Percentiles rank a stretch among this genome's conserved stretches.
phyloP scores from a whole-genome alignment of 1,139 yeast genomes.

The Starmera stellimalicola region DNA sequence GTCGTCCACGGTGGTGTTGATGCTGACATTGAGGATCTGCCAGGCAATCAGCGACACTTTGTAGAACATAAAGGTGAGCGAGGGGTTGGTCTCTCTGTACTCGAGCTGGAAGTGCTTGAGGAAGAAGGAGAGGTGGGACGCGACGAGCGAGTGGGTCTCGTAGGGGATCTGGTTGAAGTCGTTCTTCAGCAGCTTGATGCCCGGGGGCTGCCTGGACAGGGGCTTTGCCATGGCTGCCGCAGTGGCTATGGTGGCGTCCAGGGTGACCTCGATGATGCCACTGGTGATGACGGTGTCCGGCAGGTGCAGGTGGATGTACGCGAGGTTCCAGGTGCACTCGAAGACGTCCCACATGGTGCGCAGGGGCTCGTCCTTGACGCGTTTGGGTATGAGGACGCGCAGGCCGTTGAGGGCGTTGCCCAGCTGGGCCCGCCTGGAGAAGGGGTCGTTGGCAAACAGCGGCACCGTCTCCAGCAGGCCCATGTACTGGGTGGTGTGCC shows the following conservation, averaged over 20 bases:
- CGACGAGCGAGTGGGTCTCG: constrained; percentile 1
- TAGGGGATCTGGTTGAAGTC: background rate
- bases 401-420: constrained; percentile 2
- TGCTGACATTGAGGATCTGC: constrained; percentile 1
- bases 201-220: background rate
- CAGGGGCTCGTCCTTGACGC: background rate
- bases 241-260: constrained; percentile 1
- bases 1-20: background rate
- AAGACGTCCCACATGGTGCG: constrained; percentile 3
- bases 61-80: constrained; percentile 2
- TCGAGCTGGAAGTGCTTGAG: background rate
- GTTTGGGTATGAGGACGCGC: background rate
- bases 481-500: constrained; percentile 1
- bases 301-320: constrained; percentile 2
- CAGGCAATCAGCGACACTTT: constrained; percentile 1
- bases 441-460: constrained; percentile 1
- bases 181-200: background rate
- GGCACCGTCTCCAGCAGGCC: constrained; percentile 1
- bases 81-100: constrained; percentile 1
- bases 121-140: background rate
- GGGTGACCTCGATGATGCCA: constrained; percentile 2
- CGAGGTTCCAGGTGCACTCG: constrained; percentile 2
- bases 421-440: constrained; percentile 3
- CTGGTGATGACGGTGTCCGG: constrained; percentile 2
- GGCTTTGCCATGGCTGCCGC: constrained; percentile 2